Base-by-base conservation (phyloP, 768 basidiomycete species). In the Mycena pura region DNA sequence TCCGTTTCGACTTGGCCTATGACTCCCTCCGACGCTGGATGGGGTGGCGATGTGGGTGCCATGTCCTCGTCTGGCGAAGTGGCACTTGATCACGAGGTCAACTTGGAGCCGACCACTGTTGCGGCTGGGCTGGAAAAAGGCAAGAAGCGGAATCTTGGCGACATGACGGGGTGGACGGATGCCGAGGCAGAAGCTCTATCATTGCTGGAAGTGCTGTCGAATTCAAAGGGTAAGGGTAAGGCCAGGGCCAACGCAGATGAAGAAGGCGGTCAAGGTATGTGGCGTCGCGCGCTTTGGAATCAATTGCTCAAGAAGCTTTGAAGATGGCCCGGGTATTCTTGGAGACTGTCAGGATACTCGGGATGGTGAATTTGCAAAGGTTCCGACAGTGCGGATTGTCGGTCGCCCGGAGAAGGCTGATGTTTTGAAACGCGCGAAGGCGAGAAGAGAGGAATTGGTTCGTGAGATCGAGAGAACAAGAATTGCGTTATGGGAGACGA, bases 401-500 rank as follows among this genome's bases (percentile, higher is more conserved):
- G 63, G 67, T 29, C 41, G 31, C 15, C 51, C 67, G 54, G 72
- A 74, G 47, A 82, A 77, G 62, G 78, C 75, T 22, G 82, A 80
- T 11, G 74, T 88, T 21, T 60, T 92, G 29, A 75, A 71, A 41
- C 80, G 81, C 14, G 90, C 89, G 14, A 78, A 74, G 53, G 83
- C 84, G 66, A 79, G 83, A 67, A 82, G 84, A 59, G 73, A 74
- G 54, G 77, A 84, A 64, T 65, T 93, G 36, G 74, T 75, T 56
- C 74, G 73, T 11, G 86, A 89, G 73, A 74, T 92, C 41, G 81
- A 86, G 48, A 77, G 75, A 52, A 83, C 86, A 22, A 88, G 88
- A 68, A 78, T 84, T 28, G 86, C 88, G 68, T 73, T 92, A 56
- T 92, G 91, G 91, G 89, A 91, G 74, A 78, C 78, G 44, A 79